Conservation (phyloP, 176 grass and related monocot species). For the Oryza coarctata region DNA sequence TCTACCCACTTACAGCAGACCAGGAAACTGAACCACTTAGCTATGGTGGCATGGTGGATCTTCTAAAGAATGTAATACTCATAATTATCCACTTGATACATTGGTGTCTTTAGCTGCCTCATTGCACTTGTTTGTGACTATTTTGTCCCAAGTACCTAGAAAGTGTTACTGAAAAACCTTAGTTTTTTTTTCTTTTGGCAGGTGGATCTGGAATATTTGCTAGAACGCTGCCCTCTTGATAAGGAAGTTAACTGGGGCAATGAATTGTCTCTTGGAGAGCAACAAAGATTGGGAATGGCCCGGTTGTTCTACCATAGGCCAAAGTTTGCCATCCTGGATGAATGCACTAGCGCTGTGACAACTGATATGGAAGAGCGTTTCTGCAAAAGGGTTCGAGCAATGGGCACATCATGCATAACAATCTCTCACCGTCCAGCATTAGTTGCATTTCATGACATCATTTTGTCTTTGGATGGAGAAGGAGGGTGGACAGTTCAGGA, state of each 20-base stretch:
- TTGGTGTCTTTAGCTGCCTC: neutral
- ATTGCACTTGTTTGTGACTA: conserved; percentile 7
- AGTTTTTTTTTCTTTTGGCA: conserved; percentile 39
- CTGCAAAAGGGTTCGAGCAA: conserved; percentile 80
- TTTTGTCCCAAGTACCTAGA: neutral
- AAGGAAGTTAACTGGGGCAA: conserved; percentile 97
- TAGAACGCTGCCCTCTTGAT: conserved; percentile 87
- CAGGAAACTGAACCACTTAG: conserved; percentile 89
- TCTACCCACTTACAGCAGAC: conserved; percentile 87
- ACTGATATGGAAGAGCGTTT: conserved; percentile 99
- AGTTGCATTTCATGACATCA: conserved; percentile 96
- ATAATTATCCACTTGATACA: conserved; percentile 13
- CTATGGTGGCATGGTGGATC: conserved; percentile 76
- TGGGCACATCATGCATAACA: conserved; percentile 97
- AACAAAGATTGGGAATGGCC: conserved; percentile 98
- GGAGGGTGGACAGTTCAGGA: conserved; percentile 83
- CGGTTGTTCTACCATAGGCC: conserved; percentile 96
- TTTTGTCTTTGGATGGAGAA: conserved; percentile 97
- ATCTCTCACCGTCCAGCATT: conserved; percentile 96
- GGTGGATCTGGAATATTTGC: conserved; percentile 96
- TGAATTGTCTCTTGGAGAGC: conserved; percentile 93
- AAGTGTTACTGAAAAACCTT: conserved; percentile 17
- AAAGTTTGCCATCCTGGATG: conserved; percentile 98
- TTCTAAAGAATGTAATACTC: conserved; percentile 87
- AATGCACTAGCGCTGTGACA: conserved; percentile 98